These are phyloP conservation scores for Talaromyces pinophilus DNA, from an alignment of 2,329 filamentous ascomycete genomes.

Conservation along the genomic window DNA sequence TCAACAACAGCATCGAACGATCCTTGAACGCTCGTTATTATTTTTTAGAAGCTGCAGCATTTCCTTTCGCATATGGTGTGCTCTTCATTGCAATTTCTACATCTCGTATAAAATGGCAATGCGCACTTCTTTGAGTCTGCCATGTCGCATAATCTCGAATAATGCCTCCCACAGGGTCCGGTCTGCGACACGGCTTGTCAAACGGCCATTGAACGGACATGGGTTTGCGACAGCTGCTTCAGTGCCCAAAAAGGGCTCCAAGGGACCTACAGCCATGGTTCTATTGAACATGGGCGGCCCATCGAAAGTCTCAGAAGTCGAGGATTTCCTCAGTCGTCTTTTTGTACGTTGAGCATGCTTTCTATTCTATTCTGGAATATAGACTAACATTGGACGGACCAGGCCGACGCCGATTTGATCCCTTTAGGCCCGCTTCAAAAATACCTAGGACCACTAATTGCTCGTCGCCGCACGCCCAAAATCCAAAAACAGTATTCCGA, in stretches of 20 bases:
- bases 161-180: slow-evolving; percentile 27
- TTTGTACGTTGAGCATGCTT: slow-evolving; percentile 65
- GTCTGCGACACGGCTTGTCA: slow-evolving; percentile 25
- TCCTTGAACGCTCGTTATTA: background rate
- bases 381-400: slow-evolving; percentile 19
- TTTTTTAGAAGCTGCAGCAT: background rate
- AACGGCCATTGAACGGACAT: slow-evolving; percentile 30
- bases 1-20: background rate
- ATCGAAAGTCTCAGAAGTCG: slow-evolving; percentile 82
- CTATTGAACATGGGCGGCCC: slow-evolving; percentile 99
- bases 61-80: background rate
- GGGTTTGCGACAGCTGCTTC: slow-evolving; percentile 64
- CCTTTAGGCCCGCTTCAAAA: slow-evolving; percentile 89
- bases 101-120: slow-evolving; percentile 41
- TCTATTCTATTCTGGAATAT: slow-evolving; percentile 22
- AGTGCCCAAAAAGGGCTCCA: slow-evolving; percentile 67
- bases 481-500: slow-evolving; percentile 94
- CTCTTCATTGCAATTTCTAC: background rate
- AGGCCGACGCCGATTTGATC: slow-evolving; percentile 93
- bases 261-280: slow-evolving; percentile 94
- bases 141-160: slow-evolving; percentile 33
- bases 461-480: slow-evolving; percentile 85
- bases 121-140: slow-evolving; percentile 38
- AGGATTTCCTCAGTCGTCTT: slow-evolving; percentile 82
- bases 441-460: slow-evolving; percentile 87